These are phyloP conservation scores for Botryotinia calthae DNA, from an alignment of 2,329 filamentous ascomycete genomes.

Conservation along the genomic window DNA sequence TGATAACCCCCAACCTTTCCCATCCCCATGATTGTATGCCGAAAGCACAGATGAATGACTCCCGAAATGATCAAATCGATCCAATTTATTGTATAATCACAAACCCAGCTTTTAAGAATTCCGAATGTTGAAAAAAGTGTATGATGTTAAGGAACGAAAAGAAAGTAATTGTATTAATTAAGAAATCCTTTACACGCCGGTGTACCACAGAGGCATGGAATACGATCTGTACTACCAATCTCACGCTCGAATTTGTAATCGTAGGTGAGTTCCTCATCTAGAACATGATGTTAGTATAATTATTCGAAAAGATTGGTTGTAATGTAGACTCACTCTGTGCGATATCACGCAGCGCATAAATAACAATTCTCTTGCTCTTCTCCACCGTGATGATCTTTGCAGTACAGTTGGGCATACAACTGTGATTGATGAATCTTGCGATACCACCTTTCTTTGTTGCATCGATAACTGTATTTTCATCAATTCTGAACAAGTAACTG, in stretches of 20 bases:
- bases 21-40: constrained; percentile 16
- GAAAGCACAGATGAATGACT: constrained; percentile 6
- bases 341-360: constrained; percentile 95
- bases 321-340: constrained; percentile 72
- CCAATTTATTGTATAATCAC: constrained; percentile 11
- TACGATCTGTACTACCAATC: constrained; percentile 89
- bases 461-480: constrained; percentile 96
- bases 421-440: constrained; percentile 97
- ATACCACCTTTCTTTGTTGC: constrained; percentile 98
- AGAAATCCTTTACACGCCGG: constrained; percentile 98
- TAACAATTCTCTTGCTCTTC: constrained; percentile 96
- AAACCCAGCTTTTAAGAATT: neutral
- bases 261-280: constrained; percentile 98
- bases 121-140: constrained; percentile 18
- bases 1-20: constrained; percentile 22
- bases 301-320: neutral
- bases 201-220: constrained; percentile 95
- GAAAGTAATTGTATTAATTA: constrained; percentile 68
- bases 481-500: constrained; percentile 96
- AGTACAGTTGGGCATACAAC: constrained; percentile 96
- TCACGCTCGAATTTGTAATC: constrained; percentile 99
- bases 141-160: constrained; percentile 15
- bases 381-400: constrained; percentile 99
- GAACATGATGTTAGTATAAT: constrained; percentile 26
- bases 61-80: constrained; percentile 5